Evolutionary conservation across 192 early-diverging fungal genomes (phyloP).

Genomic region (Podila horticola): DNA sequence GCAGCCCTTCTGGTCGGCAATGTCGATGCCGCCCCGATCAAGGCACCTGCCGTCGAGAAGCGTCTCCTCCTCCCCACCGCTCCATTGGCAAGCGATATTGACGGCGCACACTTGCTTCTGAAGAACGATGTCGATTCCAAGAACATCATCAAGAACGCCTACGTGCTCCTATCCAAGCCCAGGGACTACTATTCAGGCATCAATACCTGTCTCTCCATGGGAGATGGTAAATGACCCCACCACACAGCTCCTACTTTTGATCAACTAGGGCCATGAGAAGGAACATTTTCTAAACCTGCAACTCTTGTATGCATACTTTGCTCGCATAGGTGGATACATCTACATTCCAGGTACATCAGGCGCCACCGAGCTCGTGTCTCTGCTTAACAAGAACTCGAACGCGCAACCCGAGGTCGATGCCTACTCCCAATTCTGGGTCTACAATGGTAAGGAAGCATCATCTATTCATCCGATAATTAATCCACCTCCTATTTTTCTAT

Average conservation of each 20-base stretch:
- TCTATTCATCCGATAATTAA: neutral
- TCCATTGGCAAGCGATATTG: constrained; percentile 33
- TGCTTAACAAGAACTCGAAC: constrained; percentile 4
- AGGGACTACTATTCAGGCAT: constrained; percentile 41
- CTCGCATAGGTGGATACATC: constrained; percentile 11
- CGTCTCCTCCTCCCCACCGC: constrained; percentile 33
- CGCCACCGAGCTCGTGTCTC: neutral
- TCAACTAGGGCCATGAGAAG: too few relatives aligned
- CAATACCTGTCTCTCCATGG: constrained; percentile 35
- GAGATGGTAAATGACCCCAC: constrained; percentile 20
- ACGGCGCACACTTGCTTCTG: constrained; percentile 40
- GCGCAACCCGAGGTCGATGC: constrained; percentile 4
- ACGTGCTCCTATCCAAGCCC: constrained; percentile 26
- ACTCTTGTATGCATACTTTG: neutral
- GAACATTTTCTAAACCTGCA: too few relatives aligned
- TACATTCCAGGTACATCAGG: constrained; percentile 9
- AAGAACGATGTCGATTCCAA: constrained; percentile 41
- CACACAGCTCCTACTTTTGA: too few relatives aligned
- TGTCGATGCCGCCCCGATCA: constrained; percentile 21
- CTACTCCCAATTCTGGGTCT: constrained; percentile 26
- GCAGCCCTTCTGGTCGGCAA: neutral
- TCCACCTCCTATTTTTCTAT: neutral
- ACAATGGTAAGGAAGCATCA: constrained; percentile 20
- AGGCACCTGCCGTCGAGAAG: constrained; percentile 8
- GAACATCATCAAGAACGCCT: constrained; percentile 41